These are phyloP conservation scores for Nasturtium officinale DNA, from an alignment of 345 rosid species.

Conservation along the genomic window DNA sequence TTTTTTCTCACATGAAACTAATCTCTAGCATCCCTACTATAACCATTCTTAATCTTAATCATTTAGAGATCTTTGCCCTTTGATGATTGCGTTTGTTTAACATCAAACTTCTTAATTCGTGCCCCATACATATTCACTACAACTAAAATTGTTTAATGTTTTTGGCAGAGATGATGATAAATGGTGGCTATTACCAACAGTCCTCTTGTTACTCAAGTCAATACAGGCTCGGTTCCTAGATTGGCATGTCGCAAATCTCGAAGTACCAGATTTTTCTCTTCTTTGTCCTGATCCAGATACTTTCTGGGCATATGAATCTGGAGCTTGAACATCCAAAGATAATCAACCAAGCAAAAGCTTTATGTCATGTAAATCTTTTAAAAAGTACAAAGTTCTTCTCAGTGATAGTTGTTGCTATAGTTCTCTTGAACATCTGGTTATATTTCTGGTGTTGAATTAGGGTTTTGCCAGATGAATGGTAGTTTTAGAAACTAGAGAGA, in stretches of 20 bases:
- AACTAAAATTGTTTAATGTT: background rate
- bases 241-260: conserved; percentile 94
- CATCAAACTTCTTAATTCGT: background rate
- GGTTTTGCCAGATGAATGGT: conserved; percentile 29
- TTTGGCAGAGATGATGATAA: conserved; percentile 70
- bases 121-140: background rate
- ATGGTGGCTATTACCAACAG: conserved; percentile 93
- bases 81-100: background rate
- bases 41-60: background rate
- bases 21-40: background rate
- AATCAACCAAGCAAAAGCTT: conserved; percentile 17
- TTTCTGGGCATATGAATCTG: conserved; percentile 87
- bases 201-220: conserved; percentile 66
- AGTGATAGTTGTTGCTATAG: conserved; percentile 22
- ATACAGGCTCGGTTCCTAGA: conserved; percentile 84
- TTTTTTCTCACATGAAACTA: conserved; percentile 3
- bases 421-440: conserved; percentile 24
- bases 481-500: conserved; percentile 31
- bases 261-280: conserved; percentile 77
- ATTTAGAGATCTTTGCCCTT: background rate
- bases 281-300: conserved; percentile 85
- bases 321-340: conserved; percentile 48
- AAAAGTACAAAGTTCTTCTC: conserved; percentile 20
- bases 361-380: conserved; percentile 36
- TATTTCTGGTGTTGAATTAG: conserved; percentile 21